These are phyloP conservation scores for Anisodus tanguticus DNA, from an alignment of 257 asterid genomes.

Conservation along the genomic window DNA sequence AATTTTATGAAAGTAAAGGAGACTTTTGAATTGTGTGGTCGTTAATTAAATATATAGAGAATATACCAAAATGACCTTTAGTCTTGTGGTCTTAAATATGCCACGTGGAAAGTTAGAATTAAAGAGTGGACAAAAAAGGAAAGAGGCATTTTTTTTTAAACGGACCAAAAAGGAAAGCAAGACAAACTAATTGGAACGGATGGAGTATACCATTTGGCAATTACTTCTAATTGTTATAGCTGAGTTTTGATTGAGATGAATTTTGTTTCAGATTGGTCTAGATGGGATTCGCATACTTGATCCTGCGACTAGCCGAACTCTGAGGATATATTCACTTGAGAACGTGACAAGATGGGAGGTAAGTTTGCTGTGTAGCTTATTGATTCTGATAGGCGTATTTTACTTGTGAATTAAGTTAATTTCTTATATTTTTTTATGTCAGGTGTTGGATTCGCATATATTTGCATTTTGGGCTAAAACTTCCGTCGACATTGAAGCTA, in stretches of 20 bases:
- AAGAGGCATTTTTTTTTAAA: too few relatives aligned
- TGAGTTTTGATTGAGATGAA: background rate
- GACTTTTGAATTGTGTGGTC: background rate
- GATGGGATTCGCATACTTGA: constrained; percentile 86
- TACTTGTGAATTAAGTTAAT: constrained; percentile 5
- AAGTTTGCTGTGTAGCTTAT: constrained; percentile 34
- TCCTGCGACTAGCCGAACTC: constrained; percentile 64
- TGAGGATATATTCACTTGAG: constrained; percentile 72
- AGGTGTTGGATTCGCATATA: constrained; percentile 82
- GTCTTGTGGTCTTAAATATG: too few relatives aligned
- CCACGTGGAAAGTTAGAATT: too few relatives aligned
- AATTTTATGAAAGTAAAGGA: too few relatives aligned
- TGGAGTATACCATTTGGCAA: background rate
- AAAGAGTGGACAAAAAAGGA: too few relatives aligned
- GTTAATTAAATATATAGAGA: too few relatives aligned
- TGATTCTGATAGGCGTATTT: background rate
- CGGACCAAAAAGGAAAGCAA: too few relatives aligned
- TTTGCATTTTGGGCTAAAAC: constrained; percentile 91
- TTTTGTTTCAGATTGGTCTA: constrained; percentile 67
- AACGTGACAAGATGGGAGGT: constrained; percentile 77
- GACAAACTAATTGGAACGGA: too few relatives aligned
- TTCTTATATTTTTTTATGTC: constrained; percentile 17
- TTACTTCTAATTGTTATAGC: constrained; percentile 17
- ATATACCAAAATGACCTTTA: too few relatives aligned
- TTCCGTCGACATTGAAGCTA: constrained; percentile 68